Percentiles rank a stretch among this genome's conserved stretches.
These are phyloP conservation scores for Yamadazyma songkhlaensis DNA, from an alignment of 1,139 yeast genomes.

Conservation along the genomic window DNA sequence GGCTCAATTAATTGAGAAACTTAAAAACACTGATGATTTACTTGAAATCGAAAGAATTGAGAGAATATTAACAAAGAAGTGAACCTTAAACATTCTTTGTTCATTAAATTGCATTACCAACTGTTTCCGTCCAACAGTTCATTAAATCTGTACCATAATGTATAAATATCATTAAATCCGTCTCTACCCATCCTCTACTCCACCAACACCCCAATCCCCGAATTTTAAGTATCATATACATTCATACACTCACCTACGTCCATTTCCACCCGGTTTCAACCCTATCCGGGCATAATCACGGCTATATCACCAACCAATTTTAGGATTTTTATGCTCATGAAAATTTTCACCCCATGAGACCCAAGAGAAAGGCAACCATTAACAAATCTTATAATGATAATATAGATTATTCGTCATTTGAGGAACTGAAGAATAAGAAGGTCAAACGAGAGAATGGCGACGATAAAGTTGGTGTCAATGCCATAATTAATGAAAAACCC, in stretches of 20 bases:
- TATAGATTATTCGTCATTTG: conserved; percentile 32
- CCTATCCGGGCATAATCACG: no score
- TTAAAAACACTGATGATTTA: conserved; percentile 62
- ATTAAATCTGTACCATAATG: background rate
- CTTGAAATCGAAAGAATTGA: conserved; percentile 77
- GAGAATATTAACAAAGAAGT: conserved; percentile 27
- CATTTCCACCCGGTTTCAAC: no score
- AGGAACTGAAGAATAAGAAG: conserved; percentile 15
- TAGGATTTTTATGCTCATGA: background rate
- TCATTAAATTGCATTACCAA: no score
- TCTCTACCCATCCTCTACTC: background rate
- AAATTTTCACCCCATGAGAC: conserved; percentile 21
- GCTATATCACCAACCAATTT: no score
- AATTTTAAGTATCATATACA: no score
- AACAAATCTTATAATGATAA: conserved; percentile 43
- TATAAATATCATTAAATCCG: background rate
- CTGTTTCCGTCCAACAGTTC: no score
- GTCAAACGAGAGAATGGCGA: conserved; percentile 1
- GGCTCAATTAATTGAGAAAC: conserved; percentile 45
- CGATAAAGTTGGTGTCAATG: background rate
- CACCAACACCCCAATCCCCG: background rate
- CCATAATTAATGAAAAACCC: background rate
- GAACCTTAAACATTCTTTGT: no score
- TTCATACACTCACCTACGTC: no score
- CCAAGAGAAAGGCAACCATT: conserved; percentile 45